Percentiles rank a stretch among this genome's conserved stretches.
phyloP scores from a whole-genome alignment of 2,329 filamentous ascomycete genomes.

The Nemania sp. region DNA sequence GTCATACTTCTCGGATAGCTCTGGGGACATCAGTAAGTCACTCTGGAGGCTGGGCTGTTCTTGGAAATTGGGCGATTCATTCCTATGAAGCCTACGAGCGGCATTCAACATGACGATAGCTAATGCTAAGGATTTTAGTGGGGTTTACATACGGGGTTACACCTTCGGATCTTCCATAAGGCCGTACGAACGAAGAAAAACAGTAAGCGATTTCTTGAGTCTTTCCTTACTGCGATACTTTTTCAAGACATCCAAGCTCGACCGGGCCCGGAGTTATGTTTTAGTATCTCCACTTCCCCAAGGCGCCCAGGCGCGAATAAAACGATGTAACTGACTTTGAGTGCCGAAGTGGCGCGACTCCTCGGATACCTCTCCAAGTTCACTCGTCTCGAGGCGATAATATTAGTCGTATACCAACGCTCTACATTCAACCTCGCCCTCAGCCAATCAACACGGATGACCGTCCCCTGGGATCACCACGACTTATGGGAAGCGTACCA shows the following conservation, averaged over 20 bases:
- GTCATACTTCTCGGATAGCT: slow-evolving; percentile 46
- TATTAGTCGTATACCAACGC: slow-evolving; percentile 53
- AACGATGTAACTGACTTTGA: no score
- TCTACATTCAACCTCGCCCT: slow-evolving; percentile 47
- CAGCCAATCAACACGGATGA: slow-evolving; percentile 25
- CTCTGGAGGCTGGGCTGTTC: not conserved
- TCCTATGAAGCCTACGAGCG: not conserved
- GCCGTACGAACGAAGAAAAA: slow-evolving; percentile 46
- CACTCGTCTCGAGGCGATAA: slow-evolving; percentile 44
- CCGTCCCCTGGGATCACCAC: slow-evolving; percentile 40
- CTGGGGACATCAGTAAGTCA: slow-evolving; percentile 45
- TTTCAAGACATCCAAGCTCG: no score
- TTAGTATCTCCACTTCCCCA: no score
- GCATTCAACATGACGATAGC: not conserved
- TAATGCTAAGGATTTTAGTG: slow-evolving; percentile 34
- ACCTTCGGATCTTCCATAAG: slow-evolving; percentile 50
- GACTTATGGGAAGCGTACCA: slow-evolving; percentile 51
- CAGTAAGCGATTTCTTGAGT: slow-evolving; percentile 48
- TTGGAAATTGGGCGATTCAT: not conserved
- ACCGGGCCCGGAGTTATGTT: no score
- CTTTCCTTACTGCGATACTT: no score
- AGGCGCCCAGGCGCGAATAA: no score
- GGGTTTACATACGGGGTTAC: slow-evolving; percentile 50
- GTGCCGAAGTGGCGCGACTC: slow-evolving; percentile 42
- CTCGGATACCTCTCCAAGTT: slow-evolving; percentile 48